phyloP scores from a whole-genome alignment of 179 eudicot genomes.

The Carnegiea gigantea region DNA sequence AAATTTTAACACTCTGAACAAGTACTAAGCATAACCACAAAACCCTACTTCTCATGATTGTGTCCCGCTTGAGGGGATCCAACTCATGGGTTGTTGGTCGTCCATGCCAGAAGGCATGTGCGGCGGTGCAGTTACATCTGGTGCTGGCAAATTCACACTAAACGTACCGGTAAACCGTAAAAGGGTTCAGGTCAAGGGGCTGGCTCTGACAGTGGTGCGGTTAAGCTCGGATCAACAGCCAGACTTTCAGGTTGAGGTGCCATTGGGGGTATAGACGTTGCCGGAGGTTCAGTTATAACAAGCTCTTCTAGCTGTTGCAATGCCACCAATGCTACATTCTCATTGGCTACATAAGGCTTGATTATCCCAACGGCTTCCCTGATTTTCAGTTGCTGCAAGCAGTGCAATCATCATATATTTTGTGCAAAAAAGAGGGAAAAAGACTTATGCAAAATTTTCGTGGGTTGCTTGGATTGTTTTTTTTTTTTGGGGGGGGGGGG shows the following conservation, averaged over 20 bases:
- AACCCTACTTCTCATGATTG: slow-evolving; percentile 24
- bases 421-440: no score
- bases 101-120: slow-evolving; percentile 8
- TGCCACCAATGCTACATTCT: slow-evolving; percentile 39
- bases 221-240: not conserved
- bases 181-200: not conserved
- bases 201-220: not conserved
- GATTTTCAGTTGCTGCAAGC: slow-evolving; percentile 49
- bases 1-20: slow-evolving; percentile 18
- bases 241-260: not conserved
- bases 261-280: slow-evolving; percentile 3
- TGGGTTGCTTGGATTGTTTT: no score
- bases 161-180: slow-evolving; percentile 10
- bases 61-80: slow-evolving; percentile 20
- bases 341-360: slow-evolving; percentile 40
- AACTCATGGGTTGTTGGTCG: slow-evolving; percentile 22
- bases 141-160: slow-evolving; percentile 17
- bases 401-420: not conserved
- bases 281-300: slow-evolving; percentile 12
- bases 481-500: no score
- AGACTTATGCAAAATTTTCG: no score
- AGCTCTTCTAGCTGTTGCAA: slow-evolving; percentile 56
- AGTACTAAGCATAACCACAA: slow-evolving; percentile 17
- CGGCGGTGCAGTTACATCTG: slow-evolving; percentile 17
- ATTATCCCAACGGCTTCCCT: slow-evolving; percentile 36